Base-by-base conservation (phyloP, 345 rosid species). In the Melaleuca alternifolia region DNA sequence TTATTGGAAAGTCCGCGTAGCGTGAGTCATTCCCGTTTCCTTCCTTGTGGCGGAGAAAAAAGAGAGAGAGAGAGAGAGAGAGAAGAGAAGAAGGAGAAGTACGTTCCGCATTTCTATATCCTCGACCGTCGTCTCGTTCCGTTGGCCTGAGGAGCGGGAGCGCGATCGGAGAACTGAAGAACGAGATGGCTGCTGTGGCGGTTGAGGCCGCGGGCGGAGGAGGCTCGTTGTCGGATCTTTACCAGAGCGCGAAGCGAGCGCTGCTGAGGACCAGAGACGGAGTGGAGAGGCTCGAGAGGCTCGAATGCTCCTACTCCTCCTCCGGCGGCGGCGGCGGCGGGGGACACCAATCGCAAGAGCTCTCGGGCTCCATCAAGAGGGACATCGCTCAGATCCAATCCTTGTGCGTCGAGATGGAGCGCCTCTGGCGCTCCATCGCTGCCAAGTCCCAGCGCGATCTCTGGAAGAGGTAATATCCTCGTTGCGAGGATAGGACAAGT, bases 401-500 rank as follows among this genome's bases (percentile, higher is more conserved):
- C 85, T 92, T 94, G 24, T 95, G 97, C 89, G 89, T 92, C 77
- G 95, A 91, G 59, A 94, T 97, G 99, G 98, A 96, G 26, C 91
- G 90, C 85, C 94, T 95, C 79, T 97, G 98, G 97, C 98, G 95
- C 50, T 94, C 97, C 20, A 89, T 97, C 53, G 88, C 94, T 85
- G 90, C 94, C 84, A 94, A 94, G 87, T 91, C 98, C 3, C 98
- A 96, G 30, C 98, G 98, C 79, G 98, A 97, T 94, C 98, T 97
- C 89, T 97, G 99, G 99, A 93, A 92, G 91, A 92, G 99, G 97
- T 85, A 85, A 33, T 24, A 37, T 13, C n/a, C 71, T 82, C 50
- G 50, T 46, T 6, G 48, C 79, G 48, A 71, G 48, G 48, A 37
- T 24, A 33, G 48, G 48, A 20, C 26, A 24, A 71, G 48, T 18